Base-by-base conservation (phyloP, 2,329 filamentous ascomycete genomes). In the Ophiocordyceps camponoti-floridani region DNA sequence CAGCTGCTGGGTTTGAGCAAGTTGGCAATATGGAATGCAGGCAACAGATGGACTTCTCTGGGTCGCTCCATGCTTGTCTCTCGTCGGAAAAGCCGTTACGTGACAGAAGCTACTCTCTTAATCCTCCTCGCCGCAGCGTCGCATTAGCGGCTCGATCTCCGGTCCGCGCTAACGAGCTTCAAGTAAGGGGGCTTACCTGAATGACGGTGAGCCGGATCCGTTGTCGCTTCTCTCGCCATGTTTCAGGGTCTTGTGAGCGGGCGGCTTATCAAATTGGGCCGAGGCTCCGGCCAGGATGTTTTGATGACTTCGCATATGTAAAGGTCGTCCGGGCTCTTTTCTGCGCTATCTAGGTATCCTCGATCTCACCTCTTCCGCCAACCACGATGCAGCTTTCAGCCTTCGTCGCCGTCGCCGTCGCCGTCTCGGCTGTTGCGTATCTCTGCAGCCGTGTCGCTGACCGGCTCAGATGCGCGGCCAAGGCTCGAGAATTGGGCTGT, bases 401-500 rank as follows among this genome's bases (percentile, higher is more conserved):
- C 41, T 13, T 42, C 19, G n/a, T 16, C 19, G 41, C 26, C 19
- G 41, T 27, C 26, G 26, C 18, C 6, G 4, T 42, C 2, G 41
- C 26, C 9, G 41, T 27, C 26, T 16, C 23, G 7, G 41, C 27
- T 27, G 11, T 42, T 14, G 26, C 9, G 26, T 30, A 42, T 27
- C 14, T 42, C 19, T 28, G 13, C 27, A 13, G 41, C n/a, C n/a
- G 19, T 11, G 26, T 42, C 5, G 3, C 4, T 12, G 43, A 44
- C 5, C 27, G n/a, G 19, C 18, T 43, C 16, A 43, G 45, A 16
- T 47, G 51, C 28, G 45, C 46, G 19, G 43, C 46, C 16, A 23
- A 41, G 7, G 48, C 50, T 8, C 46, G 44, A 27, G 38, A 48
- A 13, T 47, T 54, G 14, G 52, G 51, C 46, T 55, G 53, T 44